phyloP scores from a whole-genome alignment of 73 alveolate species.

The Urostyla sp. region DNA sequence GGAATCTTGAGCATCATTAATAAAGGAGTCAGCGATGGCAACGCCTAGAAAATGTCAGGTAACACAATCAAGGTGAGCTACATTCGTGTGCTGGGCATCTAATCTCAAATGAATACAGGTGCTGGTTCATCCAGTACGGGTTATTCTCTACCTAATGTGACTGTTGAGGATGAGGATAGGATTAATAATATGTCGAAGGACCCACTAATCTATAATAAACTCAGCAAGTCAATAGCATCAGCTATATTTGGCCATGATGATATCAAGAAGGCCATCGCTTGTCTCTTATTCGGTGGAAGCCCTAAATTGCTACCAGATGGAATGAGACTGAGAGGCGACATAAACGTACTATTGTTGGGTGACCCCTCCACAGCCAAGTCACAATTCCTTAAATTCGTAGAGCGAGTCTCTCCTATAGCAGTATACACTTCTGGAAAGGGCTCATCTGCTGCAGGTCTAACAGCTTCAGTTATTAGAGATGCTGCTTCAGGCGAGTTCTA shows the following conservation, averaged over 20 bases:
- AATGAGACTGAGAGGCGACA: slow-evolving; percentile 99
- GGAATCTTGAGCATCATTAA: slow-evolving; percentile 91
- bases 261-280: slow-evolving; percentile 95
- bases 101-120: slow-evolving; percentile 66
- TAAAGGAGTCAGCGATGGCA: slow-evolving; percentile 64
- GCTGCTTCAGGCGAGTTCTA: slow-evolving; percentile 93
- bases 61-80: slow-evolving; percentile 81
- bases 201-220: slow-evolving; percentile 88
- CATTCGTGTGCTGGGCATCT: slow-evolving; percentile 86
- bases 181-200: slow-evolving; percentile 88
- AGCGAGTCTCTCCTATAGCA: slow-evolving; percentile 97
- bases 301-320: slow-evolving; percentile 98
- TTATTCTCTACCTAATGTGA: slow-evolving; percentile 72
- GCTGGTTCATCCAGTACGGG: slow-evolving; percentile 71
- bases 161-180: slow-evolving; percentile 90
- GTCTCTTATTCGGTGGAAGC: slow-evolving; percentile 99
- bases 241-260: slow-evolving; percentile 96
- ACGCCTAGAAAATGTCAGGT: slow-evolving; percentile 66
- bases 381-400: slow-evolving; percentile 95
- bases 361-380: slow-evolving; percentile 99
- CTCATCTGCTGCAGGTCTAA: slow-evolving; percentile 99
- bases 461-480: slow-evolving; percentile 96
- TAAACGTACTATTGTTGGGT: slow-evolving; percentile 98
- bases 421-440: slow-evolving; percentile 99
- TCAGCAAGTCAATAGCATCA: slow-evolving; percentile 95